Conservation (phyloP, 2,329 filamentous ascomycete species). For the Ceratocystis variospora region DNA sequence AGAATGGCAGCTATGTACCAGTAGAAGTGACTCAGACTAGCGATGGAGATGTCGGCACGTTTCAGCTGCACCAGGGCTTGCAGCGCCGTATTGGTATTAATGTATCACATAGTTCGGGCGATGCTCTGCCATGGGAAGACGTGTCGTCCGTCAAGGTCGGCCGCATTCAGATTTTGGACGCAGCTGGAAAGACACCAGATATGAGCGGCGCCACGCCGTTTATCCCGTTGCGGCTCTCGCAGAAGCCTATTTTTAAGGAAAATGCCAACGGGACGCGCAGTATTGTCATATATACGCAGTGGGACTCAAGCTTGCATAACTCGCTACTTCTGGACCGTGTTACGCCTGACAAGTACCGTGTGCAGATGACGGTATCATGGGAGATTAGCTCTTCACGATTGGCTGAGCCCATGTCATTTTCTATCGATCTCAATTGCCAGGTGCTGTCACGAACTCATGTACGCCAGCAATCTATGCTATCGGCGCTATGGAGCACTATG, state of each 20-base stretch:
- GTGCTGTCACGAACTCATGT: slow-evolving; percentile 74
- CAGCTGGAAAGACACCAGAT: slow-evolving; percentile 71
- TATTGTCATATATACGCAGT: slow-evolving; percentile 78
- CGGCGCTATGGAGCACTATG: slow-evolving; percentile 70
- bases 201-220: slow-evolving; percentile 51
- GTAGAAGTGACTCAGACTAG: slow-evolving; percentile 83
- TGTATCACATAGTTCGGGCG: slow-evolving; percentile 81
- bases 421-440: slow-evolving; percentile 66
- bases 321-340: slow-evolving; percentile 88
- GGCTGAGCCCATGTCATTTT: slow-evolving; percentile 78
- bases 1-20: slow-evolving; percentile 78
- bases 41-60: slow-evolving; percentile 75
- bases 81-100: slow-evolving; percentile 79
- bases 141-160: slow-evolving; percentile 65
- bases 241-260: slow-evolving; percentile 64
- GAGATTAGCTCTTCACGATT: slow-evolving; percentile 72
- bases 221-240: slow-evolving; percentile 61
- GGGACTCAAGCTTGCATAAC: slow-evolving; percentile 88
- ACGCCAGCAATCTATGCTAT: slow-evolving; percentile 74
- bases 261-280: slow-evolving; percentile 84
- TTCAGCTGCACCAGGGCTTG: slow-evolving; percentile 87
- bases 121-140: slow-evolving; percentile 77
- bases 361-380: slow-evolving; percentile 79
- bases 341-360: slow-evolving; percentile 81
- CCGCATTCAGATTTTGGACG: slow-evolving; percentile 69